phyloP scores from a whole-genome alignment of 805 yeast species.

The Saturnispora quitensis region DNA sequence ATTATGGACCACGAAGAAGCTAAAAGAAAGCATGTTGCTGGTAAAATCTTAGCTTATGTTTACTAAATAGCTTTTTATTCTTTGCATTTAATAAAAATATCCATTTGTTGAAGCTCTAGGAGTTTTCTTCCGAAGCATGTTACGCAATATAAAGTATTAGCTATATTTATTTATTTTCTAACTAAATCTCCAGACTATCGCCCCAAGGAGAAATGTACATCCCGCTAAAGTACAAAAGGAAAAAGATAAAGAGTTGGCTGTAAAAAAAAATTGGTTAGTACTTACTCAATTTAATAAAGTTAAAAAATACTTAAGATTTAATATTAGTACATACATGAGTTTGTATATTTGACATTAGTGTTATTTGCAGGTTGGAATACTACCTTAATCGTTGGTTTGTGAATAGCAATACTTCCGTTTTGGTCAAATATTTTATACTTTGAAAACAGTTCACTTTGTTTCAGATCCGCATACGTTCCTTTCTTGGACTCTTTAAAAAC shows the following conservation, averaged over 20 bases:
- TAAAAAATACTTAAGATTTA: neutral
- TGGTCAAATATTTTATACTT: slow-evolving; percentile 32
- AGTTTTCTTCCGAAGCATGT: neutral
- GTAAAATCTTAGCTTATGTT: slow-evolving; percentile 97
- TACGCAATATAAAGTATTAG: neutral
- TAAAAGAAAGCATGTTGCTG: slow-evolving; percentile 98
- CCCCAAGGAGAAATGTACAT: neutral
- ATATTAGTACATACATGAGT: neutral
- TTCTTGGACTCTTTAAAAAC: slow-evolving; percentile 13
- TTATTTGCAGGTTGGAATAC: slow-evolving; percentile 19
- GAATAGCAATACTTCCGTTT: slow-evolving; percentile 31
- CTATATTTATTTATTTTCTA: neutral
- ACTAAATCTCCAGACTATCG: neutral
- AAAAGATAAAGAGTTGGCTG: neutral
- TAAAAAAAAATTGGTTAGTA: neutral
- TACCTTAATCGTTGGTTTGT: slow-evolving; percentile 19
- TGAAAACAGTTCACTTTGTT: slow-evolving; percentile 34
- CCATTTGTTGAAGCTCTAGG: neutral
- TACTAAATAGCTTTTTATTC: slow-evolving; percentile 41
- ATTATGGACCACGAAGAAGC: slow-evolving; percentile 99
- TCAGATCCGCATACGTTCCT: slow-evolving; percentile 43
- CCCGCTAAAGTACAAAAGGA: slow-evolving; percentile 2
- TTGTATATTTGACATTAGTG: neutral
- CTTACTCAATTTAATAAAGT: neutral
- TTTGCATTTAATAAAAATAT: slow-evolving; percentile 2